A percentile compares a stretch with the other conserved stretches of the same genome.
Conservation (phyloP, 257 asterid species). For the Galeopsis tetrahit region DNA sequence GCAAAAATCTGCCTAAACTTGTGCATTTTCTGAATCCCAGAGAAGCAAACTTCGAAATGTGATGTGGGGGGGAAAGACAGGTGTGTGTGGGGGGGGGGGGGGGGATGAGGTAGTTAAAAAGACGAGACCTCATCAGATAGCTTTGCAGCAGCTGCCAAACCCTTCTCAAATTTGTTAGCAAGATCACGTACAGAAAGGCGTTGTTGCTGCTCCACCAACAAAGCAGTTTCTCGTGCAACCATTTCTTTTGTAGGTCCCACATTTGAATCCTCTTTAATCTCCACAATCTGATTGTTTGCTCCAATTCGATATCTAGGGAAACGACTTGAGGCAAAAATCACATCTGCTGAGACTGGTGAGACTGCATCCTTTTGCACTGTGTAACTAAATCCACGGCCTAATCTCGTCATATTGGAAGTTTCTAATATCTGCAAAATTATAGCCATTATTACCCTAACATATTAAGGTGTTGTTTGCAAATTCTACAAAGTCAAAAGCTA, state of each 20-base stretch:
- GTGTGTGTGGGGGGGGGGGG: no score
- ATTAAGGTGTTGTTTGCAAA: background rate
- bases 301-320: conserved; percentile 83
- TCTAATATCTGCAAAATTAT: conserved; percentile 30
- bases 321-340: conserved; percentile 69
- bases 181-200: conserved; percentile 98
- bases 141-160: conserved; percentile 93
- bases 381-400: conserved; percentile 74
- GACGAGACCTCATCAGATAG: conserved; percentile 76
- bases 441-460: background rate
- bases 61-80: no score
- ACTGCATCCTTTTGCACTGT: conserved; percentile 79
- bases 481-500: no score
- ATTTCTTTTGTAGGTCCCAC: conserved; percentile 66
- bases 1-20: conserved; percentile 11
- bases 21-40: background rate
- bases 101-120: background rate
- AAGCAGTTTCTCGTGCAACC: conserved; percentile 82
- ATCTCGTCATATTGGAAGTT: conserved; percentile 66
- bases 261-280: conserved; percentile 65
- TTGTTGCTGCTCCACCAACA: conserved; percentile 80
- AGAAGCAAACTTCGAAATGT: conserved; percentile 1
- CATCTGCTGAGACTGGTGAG: conserved; percentile 86
- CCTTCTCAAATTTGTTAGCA: conserved; percentile 93
- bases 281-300: conserved; percentile 76